Base-by-base conservation (phyloP, 345 rosid species). In the Acer negundo region DNA sequence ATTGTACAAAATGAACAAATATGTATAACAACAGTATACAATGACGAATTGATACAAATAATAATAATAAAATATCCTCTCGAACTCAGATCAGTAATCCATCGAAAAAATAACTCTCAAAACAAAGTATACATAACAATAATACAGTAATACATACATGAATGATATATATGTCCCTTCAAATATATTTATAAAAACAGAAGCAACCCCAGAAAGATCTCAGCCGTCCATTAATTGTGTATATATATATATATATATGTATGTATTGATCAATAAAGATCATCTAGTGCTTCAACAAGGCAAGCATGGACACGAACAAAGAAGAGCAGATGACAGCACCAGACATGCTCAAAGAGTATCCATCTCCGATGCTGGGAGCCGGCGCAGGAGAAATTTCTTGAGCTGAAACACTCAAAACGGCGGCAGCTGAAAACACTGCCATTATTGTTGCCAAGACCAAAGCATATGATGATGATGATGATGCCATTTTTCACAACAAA, bases 341-440 rank as follows among this genome's bases (percentile, higher is more conserved):
- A 2, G 89, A 82, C 3, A 70, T 28, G 3, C 68, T 76, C 19
- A 78, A 0, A 35, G 87, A 77, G 71, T 23, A 78, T 3, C 82
- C 87, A 12, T 85, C 87, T 44, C 87, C 86, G 85, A 77, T 0
- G 82, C 1, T 0, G 82, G 86, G 86, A 0, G 85, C 79, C 0
- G 82, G 83, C 0, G 81, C 69, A 8, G 80, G 44, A 6, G 59
- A 31, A 22, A n/a, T 6, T 1, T 82, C 82, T 68, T 83, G 86
- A 23, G 78, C 78, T 0, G 78, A 75, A 20, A 35, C 78, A 55
- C 62, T 63, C 69, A 31, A n/a, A 17, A 42, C 28, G 5, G 46
- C n/a, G 16, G 55, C 55, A 0, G 67, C 38, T 35, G 38, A 61
- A 38, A 59, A 15, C 3, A 44, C 65, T 15, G 66, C 78, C 78